Percentiles rank a stretch among this genome's conserved stretches.
phyloP scores from a whole-genome alignment of 768 basidiomycete genomes.

The Hericium erinaceus region DNA sequence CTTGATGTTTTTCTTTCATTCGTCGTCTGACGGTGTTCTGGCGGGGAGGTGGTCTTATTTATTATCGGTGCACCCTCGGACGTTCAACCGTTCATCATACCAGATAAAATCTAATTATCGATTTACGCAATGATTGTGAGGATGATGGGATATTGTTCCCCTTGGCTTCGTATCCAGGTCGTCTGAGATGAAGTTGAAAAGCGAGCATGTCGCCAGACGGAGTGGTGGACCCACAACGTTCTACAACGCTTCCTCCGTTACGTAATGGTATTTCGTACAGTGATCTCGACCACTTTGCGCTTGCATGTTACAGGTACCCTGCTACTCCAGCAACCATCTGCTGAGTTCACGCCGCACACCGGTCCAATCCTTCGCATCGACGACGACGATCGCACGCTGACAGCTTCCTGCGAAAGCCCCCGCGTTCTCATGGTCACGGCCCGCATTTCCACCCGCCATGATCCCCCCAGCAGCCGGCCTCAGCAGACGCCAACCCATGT shows the following conservation, averaged over 20 bases:
- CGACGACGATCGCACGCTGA: neutral
- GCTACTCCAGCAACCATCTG: neutral
- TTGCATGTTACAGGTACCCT: neutral
- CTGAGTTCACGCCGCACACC: neutral
- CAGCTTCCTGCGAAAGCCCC: neutral
- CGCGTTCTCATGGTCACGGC: neutral
- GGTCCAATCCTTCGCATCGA: neutral
- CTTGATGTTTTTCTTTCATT: neutral
- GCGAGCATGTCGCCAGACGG: too few relatives aligned
- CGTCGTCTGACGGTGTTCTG: neutral
- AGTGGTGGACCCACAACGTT: too few relatives aligned
- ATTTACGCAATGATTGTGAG: too few relatives aligned
- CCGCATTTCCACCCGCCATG: neutral
- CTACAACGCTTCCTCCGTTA: neutral
- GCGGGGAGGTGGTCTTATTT: neutral
- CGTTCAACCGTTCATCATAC: too few relatives aligned
- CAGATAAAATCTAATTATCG: too few relatives aligned
- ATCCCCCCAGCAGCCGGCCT: neutral
- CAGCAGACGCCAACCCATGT: neutral
- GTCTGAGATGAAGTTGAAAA: too few relatives aligned
- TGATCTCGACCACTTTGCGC: neutral
- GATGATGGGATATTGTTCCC: too few relatives aligned
- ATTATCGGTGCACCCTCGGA: too few relatives aligned
- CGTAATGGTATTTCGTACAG: neutral
- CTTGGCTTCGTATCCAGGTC: too few relatives aligned